Evolutionary conservation across 441 rosid species (phyloP).

Genomic region (Pelargonium citronellum): DNA sequence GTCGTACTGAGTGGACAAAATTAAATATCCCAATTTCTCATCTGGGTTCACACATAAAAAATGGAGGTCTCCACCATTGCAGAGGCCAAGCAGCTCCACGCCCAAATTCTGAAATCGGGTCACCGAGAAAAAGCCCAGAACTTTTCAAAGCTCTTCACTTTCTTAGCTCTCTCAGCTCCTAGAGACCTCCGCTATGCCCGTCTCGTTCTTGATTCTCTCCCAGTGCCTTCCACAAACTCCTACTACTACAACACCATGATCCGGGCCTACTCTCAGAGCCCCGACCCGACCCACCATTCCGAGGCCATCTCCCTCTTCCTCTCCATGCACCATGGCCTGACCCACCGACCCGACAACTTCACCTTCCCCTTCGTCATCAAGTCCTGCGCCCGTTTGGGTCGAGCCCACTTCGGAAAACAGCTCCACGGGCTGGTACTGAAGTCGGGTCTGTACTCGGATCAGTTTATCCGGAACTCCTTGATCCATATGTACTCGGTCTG

Average conservation of each 20-base stretch:
- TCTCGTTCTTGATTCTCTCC: conserved; percentile 19
- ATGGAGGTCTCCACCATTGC: conserved; percentile 21
- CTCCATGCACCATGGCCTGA: conserved; percentile 15
- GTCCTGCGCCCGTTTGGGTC: conserved; percentile 18
- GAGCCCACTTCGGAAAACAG: conserved; percentile 11
- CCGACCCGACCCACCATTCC: conserved; percentile 13
- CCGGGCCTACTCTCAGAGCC: conserved; percentile 23
- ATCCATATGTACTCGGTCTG: conserved; percentile 18
- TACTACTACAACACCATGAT: conserved; percentile 26
- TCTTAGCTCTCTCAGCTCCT: background rate
- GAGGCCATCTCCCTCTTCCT: conserved; percentile 18
- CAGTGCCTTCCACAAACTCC: conserved; percentile 10
- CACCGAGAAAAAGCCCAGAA: background rate
- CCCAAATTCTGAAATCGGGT: conserved; percentile 17
- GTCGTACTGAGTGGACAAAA: background rate
- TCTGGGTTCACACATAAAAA: background rate
- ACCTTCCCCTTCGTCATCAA: conserved; percentile 21
- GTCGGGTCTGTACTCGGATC: conserved; percentile 17
- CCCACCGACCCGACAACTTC: conserved; percentile 20
- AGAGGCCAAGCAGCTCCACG: conserved; percentile 20
- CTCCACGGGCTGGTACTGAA: conserved; percentile 16
- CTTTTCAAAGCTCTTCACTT: background rate
- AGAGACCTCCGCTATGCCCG: conserved; percentile 20
- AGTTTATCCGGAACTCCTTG: conserved; percentile 13
- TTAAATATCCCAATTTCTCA: background rate